Percentiles rank a stretch among this genome's conserved stretches.
These are phyloP conservation scores for Pseudopithomyces chartarum DNA, from an alignment of 2,329 filamentous ascomycete species.

Conservation along the genomic window DNA sequence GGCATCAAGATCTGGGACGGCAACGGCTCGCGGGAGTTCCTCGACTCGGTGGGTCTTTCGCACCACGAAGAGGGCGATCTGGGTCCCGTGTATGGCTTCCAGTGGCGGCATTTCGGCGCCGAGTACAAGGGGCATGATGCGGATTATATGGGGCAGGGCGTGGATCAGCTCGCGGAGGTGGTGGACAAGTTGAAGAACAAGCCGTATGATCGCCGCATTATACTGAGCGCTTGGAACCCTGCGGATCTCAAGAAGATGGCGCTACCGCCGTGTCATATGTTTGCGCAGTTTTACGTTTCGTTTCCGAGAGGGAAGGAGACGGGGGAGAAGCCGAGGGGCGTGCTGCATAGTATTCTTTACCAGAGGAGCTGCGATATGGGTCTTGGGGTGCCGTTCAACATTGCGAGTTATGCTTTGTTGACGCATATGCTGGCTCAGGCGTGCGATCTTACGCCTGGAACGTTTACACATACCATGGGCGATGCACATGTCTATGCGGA, in stretches of 20 bases:
- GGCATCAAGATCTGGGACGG: slow-evolving; percentile 99
- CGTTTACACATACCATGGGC: slow-evolving; percentile 92
- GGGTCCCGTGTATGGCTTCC: slow-evolving; percentile 96
- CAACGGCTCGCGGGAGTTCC: slow-evolving; percentile 87
- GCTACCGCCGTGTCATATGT: slow-evolving; percentile 94
- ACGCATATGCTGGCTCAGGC: slow-evolving; percentile 95
- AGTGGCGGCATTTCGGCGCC: slow-evolving; percentile 98
- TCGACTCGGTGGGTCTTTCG: slow-evolving; percentile 80
- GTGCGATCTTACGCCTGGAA: slow-evolving; percentile 82
- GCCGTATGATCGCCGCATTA: slow-evolving; percentile 88
- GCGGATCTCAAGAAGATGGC: slow-evolving; percentile 86
- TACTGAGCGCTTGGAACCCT: slow-evolving; percentile 94
- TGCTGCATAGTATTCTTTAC: slow-evolving; percentile 86
- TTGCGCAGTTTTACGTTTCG: slow-evolving; percentile 92
- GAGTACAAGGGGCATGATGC: slow-evolving; percentile 71
- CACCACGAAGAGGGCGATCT: slow-evolving; percentile 88
- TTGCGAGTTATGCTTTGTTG: slow-evolving; percentile 89
- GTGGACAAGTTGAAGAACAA: slow-evolving; percentile 81
- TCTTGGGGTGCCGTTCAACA: slow-evolving; percentile 96
- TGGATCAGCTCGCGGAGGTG: slow-evolving; percentile 92
- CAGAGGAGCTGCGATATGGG: slow-evolving; percentile 97
- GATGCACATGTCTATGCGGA: slow-evolving; percentile 97
- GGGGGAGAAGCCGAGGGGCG: slow-evolving; percentile 59
- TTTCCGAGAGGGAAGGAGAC: slow-evolving; percentile 58
- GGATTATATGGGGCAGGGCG: slow-evolving; percentile 86